These are phyloP conservation scores for Phoma sp. DNA, from an alignment of 2,329 filamentous ascomycete species.

Conservation along the genomic window DNA sequence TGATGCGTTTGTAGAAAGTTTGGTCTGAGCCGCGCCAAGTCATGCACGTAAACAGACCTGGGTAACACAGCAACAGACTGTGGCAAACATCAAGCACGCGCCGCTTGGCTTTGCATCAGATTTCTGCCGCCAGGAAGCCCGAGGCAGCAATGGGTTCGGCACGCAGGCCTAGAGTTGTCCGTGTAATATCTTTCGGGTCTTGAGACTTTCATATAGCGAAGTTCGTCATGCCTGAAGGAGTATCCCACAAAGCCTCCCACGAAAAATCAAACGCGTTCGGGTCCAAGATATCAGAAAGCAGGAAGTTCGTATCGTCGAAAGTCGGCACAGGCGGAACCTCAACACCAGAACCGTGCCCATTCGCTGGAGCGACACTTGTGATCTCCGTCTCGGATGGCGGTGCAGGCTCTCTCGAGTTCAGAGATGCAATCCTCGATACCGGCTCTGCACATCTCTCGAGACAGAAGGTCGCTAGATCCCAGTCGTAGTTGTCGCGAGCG, in stretches of 20 bases:
- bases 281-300: conserved; percentile 43
- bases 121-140: too few relatives aligned
- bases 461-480: conserved; percentile 64
- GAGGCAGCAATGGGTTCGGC: too few relatives aligned
- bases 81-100: too few relatives aligned
- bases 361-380: conserved; percentile 16
- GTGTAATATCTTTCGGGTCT: too few relatives aligned
- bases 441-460: conserved; percentile 54
- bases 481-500: conserved; percentile 59
- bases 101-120: too few relatives aligned
- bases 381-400: conserved; percentile 29
- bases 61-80: too few relatives aligned
- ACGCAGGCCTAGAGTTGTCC: too few relatives aligned
- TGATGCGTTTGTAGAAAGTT: too few relatives aligned
- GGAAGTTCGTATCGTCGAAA: conserved; percentile 40
- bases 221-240: conserved; percentile 44
- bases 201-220: conserved; percentile 28
- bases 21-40: too few relatives aligned
- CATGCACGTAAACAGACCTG: too few relatives aligned
- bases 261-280: conserved; percentile 47
- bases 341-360: conserved; percentile 9
- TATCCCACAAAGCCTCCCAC: conserved; percentile 49
- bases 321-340: conserved; percentile 21
- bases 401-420: conserved; percentile 32
- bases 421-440: conserved; percentile 45